These are phyloP conservation scores for Tarenaya hassleriana DNA, from an alignment of 345 rosid species.

Conservation along the genomic window DNA sequence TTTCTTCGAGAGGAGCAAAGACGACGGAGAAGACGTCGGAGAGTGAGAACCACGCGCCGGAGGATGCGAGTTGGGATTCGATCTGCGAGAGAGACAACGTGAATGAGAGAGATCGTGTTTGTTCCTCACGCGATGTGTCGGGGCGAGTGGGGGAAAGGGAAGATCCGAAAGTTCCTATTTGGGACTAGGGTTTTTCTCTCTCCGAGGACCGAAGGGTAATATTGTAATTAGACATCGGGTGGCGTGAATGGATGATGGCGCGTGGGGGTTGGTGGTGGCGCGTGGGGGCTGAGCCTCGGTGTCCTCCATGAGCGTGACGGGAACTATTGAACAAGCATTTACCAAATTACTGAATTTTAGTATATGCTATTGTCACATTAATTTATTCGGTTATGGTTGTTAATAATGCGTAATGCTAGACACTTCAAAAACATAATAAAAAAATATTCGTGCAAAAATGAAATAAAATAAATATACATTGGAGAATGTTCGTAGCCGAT, in stretches of 20 bases:
- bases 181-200: constrained; percentile 22
- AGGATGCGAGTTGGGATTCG: constrained; percentile 31
- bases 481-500: no score
- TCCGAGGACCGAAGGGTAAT: neutral
- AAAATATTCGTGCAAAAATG: no score
- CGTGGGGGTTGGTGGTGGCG: no score
- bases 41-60: constrained; percentile 27
- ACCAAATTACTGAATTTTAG: no score
- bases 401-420: no score
- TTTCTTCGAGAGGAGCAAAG: constrained; percentile 13
- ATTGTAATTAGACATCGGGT: neutral
- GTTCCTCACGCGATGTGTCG: constrained; percentile 29
- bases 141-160: constrained; percentile 34
- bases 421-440: no score
- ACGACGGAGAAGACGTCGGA: constrained; percentile 4
- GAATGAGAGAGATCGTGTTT: constrained; percentile 16
- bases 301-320: no score
- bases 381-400: no score
- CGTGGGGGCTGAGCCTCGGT: no score
- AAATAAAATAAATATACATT: no score
- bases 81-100: constrained; percentile 18
- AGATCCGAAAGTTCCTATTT: constrained; percentile 13
- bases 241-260: constrained; percentile 17
- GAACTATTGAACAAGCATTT: no score
- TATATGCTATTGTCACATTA: no score